phyloP scores from a whole-genome alignment of 768 basidiomycete species.

The Hygrophoropsis aurantiaca region DNA sequence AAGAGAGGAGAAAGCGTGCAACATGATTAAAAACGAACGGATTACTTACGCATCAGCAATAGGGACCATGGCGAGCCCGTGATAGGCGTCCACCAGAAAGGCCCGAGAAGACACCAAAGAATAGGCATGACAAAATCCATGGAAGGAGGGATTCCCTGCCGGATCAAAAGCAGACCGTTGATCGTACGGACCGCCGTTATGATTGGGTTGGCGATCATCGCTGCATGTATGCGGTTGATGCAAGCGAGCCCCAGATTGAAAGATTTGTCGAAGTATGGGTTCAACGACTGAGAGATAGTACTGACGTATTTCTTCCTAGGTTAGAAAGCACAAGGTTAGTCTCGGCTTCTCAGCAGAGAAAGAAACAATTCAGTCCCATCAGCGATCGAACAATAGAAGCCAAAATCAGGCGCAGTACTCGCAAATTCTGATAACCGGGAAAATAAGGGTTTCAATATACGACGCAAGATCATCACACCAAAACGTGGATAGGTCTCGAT shows the following conservation, averaged over 20 bases:
- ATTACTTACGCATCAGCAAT: conserved; percentile 74
- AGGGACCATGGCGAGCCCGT: conserved; percentile 80
- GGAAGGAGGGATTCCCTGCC: conserved; percentile 16
- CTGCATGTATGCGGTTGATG: no score
- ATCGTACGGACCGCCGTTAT: no score
- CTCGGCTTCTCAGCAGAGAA: not conserved
- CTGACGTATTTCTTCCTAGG: conserved; percentile 34
- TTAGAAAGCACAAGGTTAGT: conserved; percentile 7
- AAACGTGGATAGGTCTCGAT: no score
- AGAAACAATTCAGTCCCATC: no score
- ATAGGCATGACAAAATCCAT: conserved; percentile 37
- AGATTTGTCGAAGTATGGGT: conserved; percentile 26
- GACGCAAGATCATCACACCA: no score
- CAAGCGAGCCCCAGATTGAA: not conserved
- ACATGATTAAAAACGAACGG: not conserved
- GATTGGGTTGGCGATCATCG: no score
- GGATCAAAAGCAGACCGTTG: no score
- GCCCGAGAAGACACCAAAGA: conserved; percentile 78
- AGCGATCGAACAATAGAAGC: no score
- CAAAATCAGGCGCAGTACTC: no score
- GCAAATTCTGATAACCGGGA: no score
- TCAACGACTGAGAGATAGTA: conserved; percentile 28
- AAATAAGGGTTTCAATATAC: no score
- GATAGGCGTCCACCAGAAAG: conserved; percentile 81
- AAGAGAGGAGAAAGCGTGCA: not conserved